Evolutionary conservation across 192 early-diverging fungal species (phyloP).

Genomic region (Rhizoclosmatium sp.): DNA sequence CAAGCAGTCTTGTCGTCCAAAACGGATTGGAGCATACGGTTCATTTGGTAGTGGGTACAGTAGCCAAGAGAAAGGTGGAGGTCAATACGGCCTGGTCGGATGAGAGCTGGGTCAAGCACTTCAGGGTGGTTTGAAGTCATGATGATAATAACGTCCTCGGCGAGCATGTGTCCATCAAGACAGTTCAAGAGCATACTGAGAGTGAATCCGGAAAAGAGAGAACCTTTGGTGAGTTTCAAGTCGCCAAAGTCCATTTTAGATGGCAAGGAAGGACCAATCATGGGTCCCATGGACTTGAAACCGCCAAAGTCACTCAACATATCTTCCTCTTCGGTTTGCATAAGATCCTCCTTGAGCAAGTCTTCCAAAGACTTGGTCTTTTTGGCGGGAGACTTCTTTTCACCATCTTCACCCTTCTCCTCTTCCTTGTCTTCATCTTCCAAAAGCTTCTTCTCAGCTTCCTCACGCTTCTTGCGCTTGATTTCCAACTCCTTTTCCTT

Average conservation of each 20-base stretch:
- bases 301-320: neutral
- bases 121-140: slow-evolving; percentile 75
- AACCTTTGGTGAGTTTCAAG: slow-evolving; percentile 24
- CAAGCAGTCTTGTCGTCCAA: slow-evolving; percentile 40
- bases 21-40: slow-evolving; percentile 58
- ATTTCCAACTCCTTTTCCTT: slow-evolving; percentile 40
- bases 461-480: slow-evolving; percentile 46
- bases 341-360: slow-evolving; percentile 21
- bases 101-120: slow-evolving; percentile 67
- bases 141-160: slow-evolving; percentile 65
- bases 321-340: slow-evolving; percentile 19
- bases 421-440: slow-evolving; percentile 38
- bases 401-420: slow-evolving; percentile 26
- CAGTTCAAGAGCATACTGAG: slow-evolving; percentile 63
- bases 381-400: slow-evolving; percentile 13
- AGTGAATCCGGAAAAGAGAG: slow-evolving; percentile 40
- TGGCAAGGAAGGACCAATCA: slow-evolving; percentile 19
- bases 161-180: slow-evolving; percentile 68
- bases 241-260: slow-evolving; percentile 39
- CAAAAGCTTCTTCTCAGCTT: slow-evolving; percentile 18
- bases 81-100: slow-evolving; percentile 71
- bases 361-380: slow-evolving; percentile 21
- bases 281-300: neutral
- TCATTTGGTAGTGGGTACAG: slow-evolving; percentile 68
- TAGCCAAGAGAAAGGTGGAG: slow-evolving; percentile 67